Evolutionary conservation across 768 basidiomycete genomes (phyloP).

Genomic region (Podaxis sp.): DNA sequence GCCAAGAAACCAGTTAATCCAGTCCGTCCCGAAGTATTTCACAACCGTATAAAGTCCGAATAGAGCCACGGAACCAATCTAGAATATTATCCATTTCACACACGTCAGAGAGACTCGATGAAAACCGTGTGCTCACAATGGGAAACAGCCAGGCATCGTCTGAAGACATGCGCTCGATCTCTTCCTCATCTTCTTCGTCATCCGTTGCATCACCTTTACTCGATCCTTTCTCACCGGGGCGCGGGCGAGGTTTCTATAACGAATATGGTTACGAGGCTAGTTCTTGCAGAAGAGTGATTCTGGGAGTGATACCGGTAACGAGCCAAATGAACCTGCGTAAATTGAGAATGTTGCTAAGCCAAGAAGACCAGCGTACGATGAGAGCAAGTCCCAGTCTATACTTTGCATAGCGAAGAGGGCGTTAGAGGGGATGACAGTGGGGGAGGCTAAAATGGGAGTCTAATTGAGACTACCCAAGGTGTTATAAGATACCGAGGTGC

Average conservation of each 20-base stretch:
- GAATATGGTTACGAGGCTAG: constrained; percentile 3
- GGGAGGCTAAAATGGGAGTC: background rate
- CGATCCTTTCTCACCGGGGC: constrained; percentile 15
- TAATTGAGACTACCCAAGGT: background rate
- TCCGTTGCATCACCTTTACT: constrained; percentile 28
- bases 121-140: constrained; percentile 46
- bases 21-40: constrained; percentile 74
- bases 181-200: constrained; percentile 60
- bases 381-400: constrained; percentile 58
- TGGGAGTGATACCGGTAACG: constrained; percentile 55
- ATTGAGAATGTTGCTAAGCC: constrained; percentile 64
- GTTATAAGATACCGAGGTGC: constrained; percentile 4
- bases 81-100: constrained; percentile 10
- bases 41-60: constrained; percentile 70
- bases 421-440: background rate
- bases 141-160: constrained; percentile 77
- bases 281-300: constrained; percentile 2
- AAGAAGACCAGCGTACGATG: constrained; percentile 70
- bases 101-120: background rate
- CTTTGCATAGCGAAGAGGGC: background rate
- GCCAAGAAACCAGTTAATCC: constrained; percentile 80
- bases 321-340: constrained; percentile 68
- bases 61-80: constrained; percentile 73
- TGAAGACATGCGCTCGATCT: constrained; percentile 60
- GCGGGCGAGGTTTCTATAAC: constrained; percentile 25